phyloP scores from a whole-genome alignment of 495 filamentous ascomycete species.

The Ascobolus immersus region DNA sequence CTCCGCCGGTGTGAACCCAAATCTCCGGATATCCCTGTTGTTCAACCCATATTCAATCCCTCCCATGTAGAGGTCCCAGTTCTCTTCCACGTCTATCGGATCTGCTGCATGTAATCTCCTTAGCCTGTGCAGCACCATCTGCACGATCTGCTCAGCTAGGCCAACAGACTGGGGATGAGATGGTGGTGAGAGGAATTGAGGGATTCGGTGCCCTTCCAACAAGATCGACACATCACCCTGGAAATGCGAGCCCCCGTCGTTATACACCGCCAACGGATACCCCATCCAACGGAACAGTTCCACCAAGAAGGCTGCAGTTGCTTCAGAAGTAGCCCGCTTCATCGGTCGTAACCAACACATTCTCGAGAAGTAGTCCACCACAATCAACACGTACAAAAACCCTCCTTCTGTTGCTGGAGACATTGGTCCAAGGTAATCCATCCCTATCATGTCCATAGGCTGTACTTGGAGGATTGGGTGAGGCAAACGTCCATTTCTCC shows the following conservation, averaged over 20 bases:
- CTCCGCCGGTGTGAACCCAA: conserved; percentile 1
- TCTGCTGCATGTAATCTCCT: neutral
- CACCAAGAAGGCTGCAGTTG: neutral
- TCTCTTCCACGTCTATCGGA: neutral
- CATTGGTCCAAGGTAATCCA: conserved; percentile 1
- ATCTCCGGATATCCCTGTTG: neutral
- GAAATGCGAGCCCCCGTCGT: conserved; percentile 2
- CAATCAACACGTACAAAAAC: conserved; percentile 1
- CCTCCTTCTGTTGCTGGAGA: neutral
- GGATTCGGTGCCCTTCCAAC: neutral
- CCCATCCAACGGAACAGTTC: neutral
- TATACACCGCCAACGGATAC: conserved; percentile 1
- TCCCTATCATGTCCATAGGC: conserved; percentile 3
- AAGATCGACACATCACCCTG: neutral
- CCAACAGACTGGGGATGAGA: neutral
- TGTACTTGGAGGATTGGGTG: conserved; percentile 2
- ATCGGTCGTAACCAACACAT: too few species aligned
- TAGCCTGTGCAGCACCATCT: conserved; percentile 1
- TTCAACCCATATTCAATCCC: neutral
- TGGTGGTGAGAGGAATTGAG: neutral
- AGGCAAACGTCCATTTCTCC: neutral
- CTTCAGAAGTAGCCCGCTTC: neutral
- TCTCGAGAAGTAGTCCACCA: conserved; percentile 3
- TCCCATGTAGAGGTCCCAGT: neutral
- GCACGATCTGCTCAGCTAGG: conserved; percentile 1